Base-by-base conservation (phyloP, 2,329 filamentous ascomycete species). In the Pseudocercospora eumusae region DNA sequence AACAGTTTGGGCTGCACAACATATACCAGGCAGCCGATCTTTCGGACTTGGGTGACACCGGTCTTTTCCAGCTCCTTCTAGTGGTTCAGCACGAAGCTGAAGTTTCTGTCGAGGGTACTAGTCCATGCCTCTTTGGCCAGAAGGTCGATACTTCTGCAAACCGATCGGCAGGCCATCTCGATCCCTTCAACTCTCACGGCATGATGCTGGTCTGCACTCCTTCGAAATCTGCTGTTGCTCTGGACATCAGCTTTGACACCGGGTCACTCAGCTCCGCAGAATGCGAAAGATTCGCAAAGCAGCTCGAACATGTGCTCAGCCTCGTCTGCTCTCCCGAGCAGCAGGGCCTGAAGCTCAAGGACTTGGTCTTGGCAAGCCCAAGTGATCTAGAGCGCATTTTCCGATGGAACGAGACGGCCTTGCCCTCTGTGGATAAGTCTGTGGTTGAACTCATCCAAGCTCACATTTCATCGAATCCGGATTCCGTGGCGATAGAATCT, bases 1-100 rank as follows among this genome's bases (percentile, higher is more conserved):
- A 64, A 40, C 60, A 62, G 40, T 58, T 55, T 54, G 62, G 62
- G n/a, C 36, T 64, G 11, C 54, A 50, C 36, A 57, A 61, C n/a
- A 64, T 64, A 2, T 47, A 6, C 28, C 18, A 61, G 28, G 55
- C 55, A 44, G 55, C 40, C 15, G 55, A 7, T 23, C 18, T 45
- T 18, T 25, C 55, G 2, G 20, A 25, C 15, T 9, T 45, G 28
- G 57, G 36, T 13, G 47, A 55, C 27, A n/a, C 45, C 2, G 21
- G 45, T 28, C 49, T 53, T 47, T 59, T 59, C 49, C 57, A 59
- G 57, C 27, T 59, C 10, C n/a, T 59, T 21, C 57, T 59, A 13
- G 57, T 59, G n/a, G 57, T 59, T 8, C 57, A 59, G 36, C 57
- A 52, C 27, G 45, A 53, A 13, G 20, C 18, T 47, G 44, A 47